Evolutionary conservation across 139 green algal species (phyloP).

Genomic region (Coelastrella sp.): DNA sequence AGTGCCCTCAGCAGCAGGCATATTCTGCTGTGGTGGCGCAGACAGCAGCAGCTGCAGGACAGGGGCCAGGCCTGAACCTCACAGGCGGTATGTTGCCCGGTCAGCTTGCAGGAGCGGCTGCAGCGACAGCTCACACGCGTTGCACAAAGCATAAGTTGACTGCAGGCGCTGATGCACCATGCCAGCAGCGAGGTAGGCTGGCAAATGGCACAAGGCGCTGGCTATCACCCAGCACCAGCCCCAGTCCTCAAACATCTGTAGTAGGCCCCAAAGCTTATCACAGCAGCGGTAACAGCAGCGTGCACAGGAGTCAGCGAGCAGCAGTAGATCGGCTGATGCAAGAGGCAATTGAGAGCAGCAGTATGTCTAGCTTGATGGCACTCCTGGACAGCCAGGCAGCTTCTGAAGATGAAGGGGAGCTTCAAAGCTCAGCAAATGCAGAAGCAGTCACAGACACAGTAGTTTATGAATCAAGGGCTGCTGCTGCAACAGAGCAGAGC

Average conservation of each 20-base stretch:
- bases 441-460: neutral
- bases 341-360: conserved; percentile 42
- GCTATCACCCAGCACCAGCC: neutral
- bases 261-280: neutral
- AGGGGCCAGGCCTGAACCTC: too few relatives aligned
- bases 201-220: neutral
- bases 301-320: neutral
- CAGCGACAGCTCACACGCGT: too few relatives aligned
- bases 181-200: neutral
- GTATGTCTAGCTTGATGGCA: conserved; percentile 26
- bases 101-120: too few relatives aligned
- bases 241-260: neutral
- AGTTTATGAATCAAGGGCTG: neutral
- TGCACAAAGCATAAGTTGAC: neutral
- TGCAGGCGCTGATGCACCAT: neutral
- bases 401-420: neutral
- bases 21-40: neutral
- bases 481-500: neutral
- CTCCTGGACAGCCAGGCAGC: neutral
- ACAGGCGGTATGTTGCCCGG: too few relatives aligned
- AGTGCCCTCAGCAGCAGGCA: neutral
- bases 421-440: neutral
- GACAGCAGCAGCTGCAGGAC: neutral
- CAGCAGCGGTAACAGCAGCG: conserved; percentile 31
- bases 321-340: conserved; percentile 33